A percentile compares a stretch with the other conserved stretches of the same genome.
Conservation (phyloP, 2,329 filamentous ascomycete genomes). For the Neofusicoccum sp. region DNA sequence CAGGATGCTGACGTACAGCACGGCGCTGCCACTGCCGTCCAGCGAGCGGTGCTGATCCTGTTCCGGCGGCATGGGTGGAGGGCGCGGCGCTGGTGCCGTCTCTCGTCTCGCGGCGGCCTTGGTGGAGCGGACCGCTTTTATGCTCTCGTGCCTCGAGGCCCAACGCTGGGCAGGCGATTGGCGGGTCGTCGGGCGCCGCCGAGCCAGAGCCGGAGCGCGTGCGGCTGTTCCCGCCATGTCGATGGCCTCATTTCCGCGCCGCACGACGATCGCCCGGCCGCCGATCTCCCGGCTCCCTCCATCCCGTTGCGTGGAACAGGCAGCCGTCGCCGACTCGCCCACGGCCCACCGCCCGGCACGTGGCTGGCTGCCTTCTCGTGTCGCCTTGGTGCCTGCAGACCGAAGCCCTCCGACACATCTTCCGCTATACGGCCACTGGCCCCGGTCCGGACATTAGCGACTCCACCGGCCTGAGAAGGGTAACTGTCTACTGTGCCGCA, state of each 20-base stretch:
- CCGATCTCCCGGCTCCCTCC: background rate
- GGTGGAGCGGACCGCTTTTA: background rate
- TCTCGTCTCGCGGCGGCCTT: background rate
- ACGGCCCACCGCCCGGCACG: too few relatives aligned
- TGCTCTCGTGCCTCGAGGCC: background rate
- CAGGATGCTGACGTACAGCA: conserved; percentile 5
- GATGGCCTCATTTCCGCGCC: conserved; percentile 4
- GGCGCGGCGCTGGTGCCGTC: background rate
- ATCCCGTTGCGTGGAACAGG: too few relatives aligned
- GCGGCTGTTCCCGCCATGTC: conserved; percentile 8
- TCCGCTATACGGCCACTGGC: too few relatives aligned
- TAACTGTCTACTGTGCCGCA: too few relatives aligned
- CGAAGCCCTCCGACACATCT: too few relatives aligned
- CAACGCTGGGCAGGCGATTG: background rate
- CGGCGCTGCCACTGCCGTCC: background rate
- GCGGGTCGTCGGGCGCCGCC: background rate
- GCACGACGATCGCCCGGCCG: background rate
- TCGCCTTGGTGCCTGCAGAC: too few relatives aligned
- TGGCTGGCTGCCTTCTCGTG: too few relatives aligned
- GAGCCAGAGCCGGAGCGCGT: background rate
- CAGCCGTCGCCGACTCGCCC: too few relatives aligned
- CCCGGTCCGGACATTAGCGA: too few relatives aligned
- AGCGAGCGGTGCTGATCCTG: background rate
- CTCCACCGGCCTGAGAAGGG: too few relatives aligned
- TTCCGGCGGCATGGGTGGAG: background rate